Percentiles rank a stretch among this genome's conserved stretches.
phyloP scores from a whole-genome alignment of 2,329 filamentous ascomycete genomes.

The Calonectria hongkongensis region DNA sequence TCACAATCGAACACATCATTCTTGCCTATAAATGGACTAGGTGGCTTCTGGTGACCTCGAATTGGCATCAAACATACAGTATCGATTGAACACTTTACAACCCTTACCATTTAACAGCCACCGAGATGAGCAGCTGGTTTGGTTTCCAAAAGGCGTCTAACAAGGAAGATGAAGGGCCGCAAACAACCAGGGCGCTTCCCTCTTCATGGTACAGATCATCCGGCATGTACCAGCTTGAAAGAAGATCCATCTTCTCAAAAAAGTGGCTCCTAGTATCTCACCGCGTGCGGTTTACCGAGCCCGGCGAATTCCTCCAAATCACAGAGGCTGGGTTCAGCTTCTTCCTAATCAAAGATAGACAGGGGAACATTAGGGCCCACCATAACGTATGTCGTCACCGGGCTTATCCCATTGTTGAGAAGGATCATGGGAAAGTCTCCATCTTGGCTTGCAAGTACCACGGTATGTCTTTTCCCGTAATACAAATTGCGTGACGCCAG shows the following conservation, averaged over 20 bases:
- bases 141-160: conserved; percentile 17
- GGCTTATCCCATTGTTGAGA: conserved; percentile 38
- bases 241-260: conserved; percentile 73
- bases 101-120: neutral
- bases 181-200: conserved; percentile 39
- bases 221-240: conserved; percentile 74
- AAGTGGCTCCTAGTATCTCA: conserved; percentile 74
- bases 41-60: neutral
- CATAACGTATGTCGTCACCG: conserved; percentile 41
- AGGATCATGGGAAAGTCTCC: conserved; percentile 31
- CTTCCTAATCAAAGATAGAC: conserved; percentile 39
- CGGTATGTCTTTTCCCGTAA: conserved; percentile 2
- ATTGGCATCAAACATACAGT: neutral
- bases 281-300: conserved; percentile 68
- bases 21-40: conserved; percentile 37
- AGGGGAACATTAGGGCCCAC: conserved; percentile 34
- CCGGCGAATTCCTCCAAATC: conserved; percentile 74
- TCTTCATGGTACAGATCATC: conserved; percentile 68
- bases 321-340: conserved; percentile 63
- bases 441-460: conserved; percentile 40
- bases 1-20: neutral
- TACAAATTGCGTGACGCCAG: neutral
- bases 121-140: conserved; percentile 40
- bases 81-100: conserved; percentile 9
- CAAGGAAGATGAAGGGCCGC: conserved; percentile 22